phyloP scores from a whole-genome alignment of 2,329 filamentous ascomycete genomes.

The Penicillium sclerotiorum region DNA sequence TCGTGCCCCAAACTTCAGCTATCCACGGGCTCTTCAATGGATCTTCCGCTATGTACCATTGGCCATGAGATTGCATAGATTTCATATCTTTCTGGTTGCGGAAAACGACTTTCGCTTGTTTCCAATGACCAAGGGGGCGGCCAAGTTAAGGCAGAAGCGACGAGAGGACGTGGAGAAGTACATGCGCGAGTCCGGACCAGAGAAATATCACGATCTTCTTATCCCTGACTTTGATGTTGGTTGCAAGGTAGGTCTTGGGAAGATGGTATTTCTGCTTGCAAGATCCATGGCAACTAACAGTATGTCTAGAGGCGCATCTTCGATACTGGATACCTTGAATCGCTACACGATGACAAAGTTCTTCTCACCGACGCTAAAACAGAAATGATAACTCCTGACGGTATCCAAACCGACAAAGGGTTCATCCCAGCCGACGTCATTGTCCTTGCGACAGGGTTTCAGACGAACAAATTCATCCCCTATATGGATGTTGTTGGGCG shows the following conservation, averaged over 20 bases:
- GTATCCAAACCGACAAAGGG: conserved; percentile 28
- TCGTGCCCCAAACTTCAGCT: conserved; percentile 43
- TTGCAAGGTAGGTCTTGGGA: conserved; percentile 58
- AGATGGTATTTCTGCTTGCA: too few relatives aligned
- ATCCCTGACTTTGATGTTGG: conserved; percentile 64
- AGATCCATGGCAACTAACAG: background rate
- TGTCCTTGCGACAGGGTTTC: conserved; percentile 32
- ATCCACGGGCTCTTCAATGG: conserved; percentile 54
- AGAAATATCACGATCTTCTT: conserved; percentile 62
- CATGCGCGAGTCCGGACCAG: conserved; percentile 54
- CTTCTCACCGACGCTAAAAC: background rate
- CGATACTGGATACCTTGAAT: conserved; percentile 36
- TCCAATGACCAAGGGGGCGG: conserved; percentile 8
- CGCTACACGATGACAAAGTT: background rate
- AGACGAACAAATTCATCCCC: conserved; percentile 26
- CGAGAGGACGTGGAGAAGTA: conserved; percentile 44
- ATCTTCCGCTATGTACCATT: conserved; percentile 46
- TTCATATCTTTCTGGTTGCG: conserved; percentile 39
- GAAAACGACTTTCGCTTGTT: conserved; percentile 32
- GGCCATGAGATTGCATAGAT: conserved; percentile 6
- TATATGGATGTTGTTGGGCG: conserved; percentile 8
- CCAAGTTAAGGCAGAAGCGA: conserved; percentile 31
- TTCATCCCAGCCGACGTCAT: conserved; percentile 29
- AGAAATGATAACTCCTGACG: conserved; percentile 45
- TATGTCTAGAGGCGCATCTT: conserved; percentile 55